Conservation (phyloP, 192 early-diverging fungal genomes). For the Fimicolochytrium jonesii region DNA sequence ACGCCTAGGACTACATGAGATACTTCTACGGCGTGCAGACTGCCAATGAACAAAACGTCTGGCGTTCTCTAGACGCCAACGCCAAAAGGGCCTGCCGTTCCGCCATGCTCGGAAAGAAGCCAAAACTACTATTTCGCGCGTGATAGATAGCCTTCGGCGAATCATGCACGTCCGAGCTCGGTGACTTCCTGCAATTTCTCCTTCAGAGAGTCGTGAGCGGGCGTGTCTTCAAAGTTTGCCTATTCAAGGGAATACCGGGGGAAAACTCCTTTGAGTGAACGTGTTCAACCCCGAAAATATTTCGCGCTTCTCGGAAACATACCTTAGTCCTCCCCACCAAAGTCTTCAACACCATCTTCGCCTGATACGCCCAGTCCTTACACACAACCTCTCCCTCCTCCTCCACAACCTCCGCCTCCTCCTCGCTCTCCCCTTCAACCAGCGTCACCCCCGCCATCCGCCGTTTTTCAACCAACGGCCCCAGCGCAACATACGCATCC, state of each 20-base stretch:
- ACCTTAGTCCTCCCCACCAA: constrained; percentile 78
- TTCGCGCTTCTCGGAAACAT: background rate
- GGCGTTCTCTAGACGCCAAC: too few relatives aligned
- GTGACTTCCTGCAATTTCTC: constrained; percentile 61
- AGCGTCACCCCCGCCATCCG: too few relatives aligned
- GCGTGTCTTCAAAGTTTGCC: constrained; percentile 59
- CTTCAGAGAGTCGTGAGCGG: constrained; percentile 55
- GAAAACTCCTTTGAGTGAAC: too few relatives aligned
- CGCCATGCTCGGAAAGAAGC: too few relatives aligned
- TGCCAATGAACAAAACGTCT: too few relatives aligned
- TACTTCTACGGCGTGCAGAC: too few relatives aligned
- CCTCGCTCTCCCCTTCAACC: constrained; percentile 24
- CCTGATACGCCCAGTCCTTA: constrained; percentile 86
- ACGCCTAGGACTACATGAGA: too few relatives aligned
- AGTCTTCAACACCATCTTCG: constrained; percentile 73
- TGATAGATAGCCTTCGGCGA: too few relatives aligned
- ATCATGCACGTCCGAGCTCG: constrained; percentile 5
- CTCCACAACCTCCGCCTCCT: constrained; percentile 32
- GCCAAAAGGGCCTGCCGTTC: too few relatives aligned
- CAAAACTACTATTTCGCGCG: too few relatives aligned
- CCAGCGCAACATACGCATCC: constrained; percentile 74
- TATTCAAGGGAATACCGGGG: background rate
- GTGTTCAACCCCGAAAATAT: too few relatives aligned
- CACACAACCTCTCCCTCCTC: constrained; percentile 49
- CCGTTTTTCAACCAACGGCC: constrained; percentile 34